Evolutionary conservation across 2,329 filamentous ascomycete genomes (phyloP).

Genomic region (Apiospora pterosperma): DNA sequence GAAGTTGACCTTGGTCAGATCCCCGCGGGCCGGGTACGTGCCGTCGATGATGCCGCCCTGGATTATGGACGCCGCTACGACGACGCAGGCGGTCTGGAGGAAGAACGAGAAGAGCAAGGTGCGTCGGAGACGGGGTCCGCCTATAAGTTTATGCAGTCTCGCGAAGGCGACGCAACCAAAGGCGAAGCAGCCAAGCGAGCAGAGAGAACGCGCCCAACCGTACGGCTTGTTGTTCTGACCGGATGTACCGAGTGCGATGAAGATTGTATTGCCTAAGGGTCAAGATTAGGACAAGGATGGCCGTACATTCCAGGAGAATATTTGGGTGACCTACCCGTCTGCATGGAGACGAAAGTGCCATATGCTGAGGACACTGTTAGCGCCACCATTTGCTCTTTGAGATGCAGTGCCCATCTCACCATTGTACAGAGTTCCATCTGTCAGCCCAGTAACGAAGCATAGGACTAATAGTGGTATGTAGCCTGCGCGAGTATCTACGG

Average conservation of each 20-base stretch:
- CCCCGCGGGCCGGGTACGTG: constrained; percentile 21
- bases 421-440: constrained; percentile 16
- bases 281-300: background rate
- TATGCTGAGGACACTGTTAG: constrained; percentile 27
- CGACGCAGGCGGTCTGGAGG: constrained; percentile 22
- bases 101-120: constrained; percentile 24
- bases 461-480: constrained; percentile 13
- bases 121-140: constrained; percentile 22
- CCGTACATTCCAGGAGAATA: background rate
- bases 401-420: constrained; percentile 8
- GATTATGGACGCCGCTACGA: constrained; percentile 23
- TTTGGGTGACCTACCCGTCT: constrained; percentile 22
- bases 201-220: constrained; percentile 40
- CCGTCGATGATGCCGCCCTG: constrained; percentile 25
- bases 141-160: constrained; percentile 26
- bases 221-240: constrained; percentile 35
- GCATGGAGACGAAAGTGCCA: constrained; percentile 40
- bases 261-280: constrained; percentile 35
- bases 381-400: background rate
- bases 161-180: constrained; percentile 38
- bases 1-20: constrained; percentile 21
- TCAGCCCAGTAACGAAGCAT: constrained; percentile 16
- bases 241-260: constrained; percentile 37
- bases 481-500: constrained; percentile 9
- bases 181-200: constrained; percentile 38